Conservation (phyloP, 306 rosid species). For the Casuarina cunninghamiana region DNA sequence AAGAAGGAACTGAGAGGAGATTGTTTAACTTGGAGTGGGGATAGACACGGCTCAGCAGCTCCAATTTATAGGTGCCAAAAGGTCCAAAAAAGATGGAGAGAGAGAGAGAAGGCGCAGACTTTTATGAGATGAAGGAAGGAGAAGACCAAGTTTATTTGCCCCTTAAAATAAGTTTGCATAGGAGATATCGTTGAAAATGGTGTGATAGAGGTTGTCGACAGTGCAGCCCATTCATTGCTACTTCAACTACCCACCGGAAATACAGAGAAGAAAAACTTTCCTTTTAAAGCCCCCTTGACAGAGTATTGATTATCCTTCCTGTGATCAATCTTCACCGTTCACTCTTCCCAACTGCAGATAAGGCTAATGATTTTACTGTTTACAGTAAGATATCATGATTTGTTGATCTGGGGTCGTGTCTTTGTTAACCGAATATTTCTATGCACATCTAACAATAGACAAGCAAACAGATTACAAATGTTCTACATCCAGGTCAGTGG, state of each 20-base stretch:
- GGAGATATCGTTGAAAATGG: constrained; percentile 39
- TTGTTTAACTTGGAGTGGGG: constrained; percentile 4
- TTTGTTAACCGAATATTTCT: too few species aligned
- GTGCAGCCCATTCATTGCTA: constrained; percentile 34
- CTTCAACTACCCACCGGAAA: constrained; percentile 58
- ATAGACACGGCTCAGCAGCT: constrained; percentile 1
- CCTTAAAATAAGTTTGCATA: constrained; percentile 1
- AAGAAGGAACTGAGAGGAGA: not conserved
- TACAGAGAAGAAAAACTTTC: constrained; percentile 36
- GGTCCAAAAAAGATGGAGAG: constrained; percentile 3
- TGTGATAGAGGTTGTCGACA: constrained; percentile 5
- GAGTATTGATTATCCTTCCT: not conserved
- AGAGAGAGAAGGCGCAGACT: constrained; percentile 19
- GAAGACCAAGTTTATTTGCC: constrained; percentile 5
- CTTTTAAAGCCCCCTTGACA: not conserved
- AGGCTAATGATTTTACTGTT: not conserved
- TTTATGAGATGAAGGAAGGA: constrained; percentile 7
- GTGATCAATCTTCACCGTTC: too few species aligned
- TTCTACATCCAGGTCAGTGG: too few species aligned
- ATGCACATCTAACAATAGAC: too few species aligned
- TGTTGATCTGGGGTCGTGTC: too few species aligned
- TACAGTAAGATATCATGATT: too few species aligned
- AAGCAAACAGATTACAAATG: too few species aligned
- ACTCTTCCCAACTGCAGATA: too few species aligned
- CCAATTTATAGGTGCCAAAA: constrained; percentile 46